Conservation (phyloP, 225 moss, liverwort and hornwort genomes). For the Physcomitrellopsis africana region DNA sequence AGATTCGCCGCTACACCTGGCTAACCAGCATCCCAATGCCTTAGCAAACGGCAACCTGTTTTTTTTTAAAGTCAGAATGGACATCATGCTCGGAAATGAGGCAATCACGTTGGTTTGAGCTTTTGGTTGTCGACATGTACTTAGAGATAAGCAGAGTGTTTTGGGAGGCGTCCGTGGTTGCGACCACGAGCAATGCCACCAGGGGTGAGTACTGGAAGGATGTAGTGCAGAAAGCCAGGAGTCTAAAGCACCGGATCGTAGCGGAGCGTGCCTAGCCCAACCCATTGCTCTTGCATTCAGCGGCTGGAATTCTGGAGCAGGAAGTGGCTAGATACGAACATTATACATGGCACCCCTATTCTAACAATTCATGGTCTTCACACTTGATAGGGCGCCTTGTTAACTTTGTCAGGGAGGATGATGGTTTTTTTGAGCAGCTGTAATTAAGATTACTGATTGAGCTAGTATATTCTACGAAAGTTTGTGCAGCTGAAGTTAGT, state of each 20-base stretch:
- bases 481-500: slow-evolving; percentile 88
- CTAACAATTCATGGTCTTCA: slow-evolving; percentile 81
- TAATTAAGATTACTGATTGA: slow-evolving; percentile 81
- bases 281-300: slow-evolving; percentile 68
- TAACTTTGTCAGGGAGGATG: slow-evolving; percentile 87
- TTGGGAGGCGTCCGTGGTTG: slow-evolving; percentile 14
- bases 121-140: no score
- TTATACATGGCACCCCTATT: slow-evolving; percentile 74
- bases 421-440: slow-evolving; percentile 94
- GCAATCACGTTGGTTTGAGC: no score
- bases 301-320: slow-evolving; percentile 81
- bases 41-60: no score
- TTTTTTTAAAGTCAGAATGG: no score
- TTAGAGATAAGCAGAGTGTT: background rate
- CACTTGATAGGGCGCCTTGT: slow-evolving; percentile 91
- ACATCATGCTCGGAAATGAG: no score
- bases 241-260: slow-evolving; percentile 83
- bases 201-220: slow-evolving; percentile 63
- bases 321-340: slow-evolving; percentile 92
- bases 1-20: no score
- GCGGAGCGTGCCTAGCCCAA: slow-evolving; percentile 70
- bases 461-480: slow-evolving; percentile 60
- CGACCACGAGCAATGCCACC: slow-evolving; percentile 50
- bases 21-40: no score
- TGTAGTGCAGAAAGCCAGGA: slow-evolving; percentile 78